phyloP scores from a whole-genome alignment of 495 filamentous ascomycete species.

The Pseudomonodictys pantanalensis region DNA sequence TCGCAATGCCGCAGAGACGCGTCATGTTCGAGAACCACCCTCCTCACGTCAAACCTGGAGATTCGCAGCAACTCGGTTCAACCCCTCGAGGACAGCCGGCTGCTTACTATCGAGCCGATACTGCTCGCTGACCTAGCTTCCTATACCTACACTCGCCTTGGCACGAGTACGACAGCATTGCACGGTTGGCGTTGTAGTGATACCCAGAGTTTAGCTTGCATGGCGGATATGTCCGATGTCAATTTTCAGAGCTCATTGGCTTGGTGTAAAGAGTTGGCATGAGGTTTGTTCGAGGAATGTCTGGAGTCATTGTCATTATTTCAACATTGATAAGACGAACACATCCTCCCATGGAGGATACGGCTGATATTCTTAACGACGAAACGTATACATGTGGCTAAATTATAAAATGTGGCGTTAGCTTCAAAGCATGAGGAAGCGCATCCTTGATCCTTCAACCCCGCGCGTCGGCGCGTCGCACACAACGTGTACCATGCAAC shows the following conservation, averaged over 20 bases:
- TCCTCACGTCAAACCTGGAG: neutral
- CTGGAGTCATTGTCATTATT: neutral
- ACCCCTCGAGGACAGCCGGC: neutral
- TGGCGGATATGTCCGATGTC: no score
- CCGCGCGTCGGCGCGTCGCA: no score
- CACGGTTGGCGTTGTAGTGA: conserved; percentile 27
- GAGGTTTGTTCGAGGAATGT: neutral
- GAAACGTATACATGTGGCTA: neutral
- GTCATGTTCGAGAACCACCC: conserved; percentile 33
- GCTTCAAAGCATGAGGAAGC: neutral
- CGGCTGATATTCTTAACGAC: conserved; percentile 6
- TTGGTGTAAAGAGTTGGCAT: neutral
- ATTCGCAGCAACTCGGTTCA: neutral
- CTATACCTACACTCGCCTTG: neutral
- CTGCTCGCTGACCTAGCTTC: neutral
- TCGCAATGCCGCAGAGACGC: conserved; percentile 20
- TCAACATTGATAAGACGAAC: neutral
- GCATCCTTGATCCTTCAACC: no score
- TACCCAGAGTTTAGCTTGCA: no score
- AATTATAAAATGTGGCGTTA: conserved; percentile 9
- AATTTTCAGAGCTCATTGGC: no score
- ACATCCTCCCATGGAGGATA: neutral
- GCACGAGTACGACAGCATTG: conserved; percentile 12
- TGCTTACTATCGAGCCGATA: conserved; percentile 2
- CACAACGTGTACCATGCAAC: no score